Conservation (phyloP, 768 basidiomycete species). For the Astraeus odoratus region DNA sequence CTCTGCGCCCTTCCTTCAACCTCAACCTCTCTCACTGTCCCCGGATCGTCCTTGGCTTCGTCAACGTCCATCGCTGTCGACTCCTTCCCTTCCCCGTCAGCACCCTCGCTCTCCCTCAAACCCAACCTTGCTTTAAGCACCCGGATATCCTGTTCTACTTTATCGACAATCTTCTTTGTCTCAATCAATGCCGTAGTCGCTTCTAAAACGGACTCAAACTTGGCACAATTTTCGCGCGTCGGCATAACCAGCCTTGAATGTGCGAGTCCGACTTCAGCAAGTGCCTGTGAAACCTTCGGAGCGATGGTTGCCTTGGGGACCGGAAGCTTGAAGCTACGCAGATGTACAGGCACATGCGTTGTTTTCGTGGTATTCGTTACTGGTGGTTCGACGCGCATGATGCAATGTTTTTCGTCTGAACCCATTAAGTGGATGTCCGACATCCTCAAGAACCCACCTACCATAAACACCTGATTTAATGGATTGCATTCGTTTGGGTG, state of each 20-base stretch:
- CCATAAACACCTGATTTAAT: slow-evolving; percentile 57
- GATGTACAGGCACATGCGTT: slow-evolving; percentile 69
- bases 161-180: slow-evolving; percentile 81
- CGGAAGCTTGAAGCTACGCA: slow-evolving; percentile 85
- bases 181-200: slow-evolving; percentile 74
- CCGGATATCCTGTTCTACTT: slow-evolving; percentile 78
- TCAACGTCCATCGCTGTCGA: slow-evolving; percentile 48
- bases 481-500: slow-evolving; percentile 34
- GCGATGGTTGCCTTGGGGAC: slow-evolving; percentile 67
- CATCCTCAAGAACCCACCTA: slow-evolving; percentile 19
- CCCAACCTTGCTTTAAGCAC: slow-evolving; percentile 59
- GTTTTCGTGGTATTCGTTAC: slow-evolving; percentile 49
- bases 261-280: slow-evolving; percentile 70
- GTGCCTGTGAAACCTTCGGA: slow-evolving; percentile 68
- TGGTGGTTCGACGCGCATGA: slow-evolving; percentile 57
- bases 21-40: slow-evolving; percentile 28
- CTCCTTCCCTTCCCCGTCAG: slow-evolving; percentile 31
- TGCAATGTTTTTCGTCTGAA: slow-evolving; percentile 65
- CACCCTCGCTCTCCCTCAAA: slow-evolving; percentile 40
- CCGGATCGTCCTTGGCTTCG: slow-evolving; percentile 28
- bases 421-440: slow-evolving; percentile 9
- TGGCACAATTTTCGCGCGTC: slow-evolving; percentile 71
- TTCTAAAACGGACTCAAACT: slow-evolving; percentile 67
- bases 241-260: slow-evolving; percentile 88
- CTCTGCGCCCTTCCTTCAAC: slow-evolving; percentile 60